Base-by-base conservation (phyloP, 108 stramenopile species). In the Conticribra guillardii region DNA sequence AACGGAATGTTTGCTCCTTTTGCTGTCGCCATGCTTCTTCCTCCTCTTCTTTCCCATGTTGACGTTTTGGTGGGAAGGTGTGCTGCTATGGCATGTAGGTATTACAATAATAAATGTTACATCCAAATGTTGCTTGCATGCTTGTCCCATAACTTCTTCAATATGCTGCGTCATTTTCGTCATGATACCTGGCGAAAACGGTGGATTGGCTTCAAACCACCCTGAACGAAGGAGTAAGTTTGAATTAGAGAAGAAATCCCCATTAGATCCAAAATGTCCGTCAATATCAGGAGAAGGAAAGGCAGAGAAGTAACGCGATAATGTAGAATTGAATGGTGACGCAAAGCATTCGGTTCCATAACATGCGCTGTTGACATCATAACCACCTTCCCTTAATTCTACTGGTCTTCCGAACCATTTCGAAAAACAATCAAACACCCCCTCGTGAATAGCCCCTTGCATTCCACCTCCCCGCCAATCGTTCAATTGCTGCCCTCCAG, bases 141-240 rank as follows among this genome's bases (percentile, higher is more conserved):
- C 87, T 2, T 24, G 30, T 8, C 58, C 64, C 47, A 90, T 44
- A 28, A 75, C 55, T 3, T 85, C 34, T 7, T 64, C 44, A 30
- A 90, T 81, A 27, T 71, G 56, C 1, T 79, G 46, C 9, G 65
- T 75, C 91, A 93, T 90, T 26, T 58, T 49, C 2, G 32, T 24
- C 89, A 93, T 93, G 23, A 89, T 24, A 0, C 84, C 88, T 5
- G 89, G 89, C 0, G 86, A 75, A 54, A 93, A 93, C 8, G 91
- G 91, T 22, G 91, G 91, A 72, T 93, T 93, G 11, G 76, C 80
- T 62, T 93, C 89, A 54, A 73, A 87, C 72, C 76, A 87, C 24
- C 86, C 83, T 9, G 53, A 66, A 7, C 34, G 30, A 19, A n/a
- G n/a, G n/a, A 58, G 60, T 15, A 54, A 69, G 32, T 63, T 60